Percentiles rank a stretch among this genome's conserved stretches.
phyloP scores from a whole-genome alignment of 805 yeast genomes.

The Lipomyces anomalus region DNA sequence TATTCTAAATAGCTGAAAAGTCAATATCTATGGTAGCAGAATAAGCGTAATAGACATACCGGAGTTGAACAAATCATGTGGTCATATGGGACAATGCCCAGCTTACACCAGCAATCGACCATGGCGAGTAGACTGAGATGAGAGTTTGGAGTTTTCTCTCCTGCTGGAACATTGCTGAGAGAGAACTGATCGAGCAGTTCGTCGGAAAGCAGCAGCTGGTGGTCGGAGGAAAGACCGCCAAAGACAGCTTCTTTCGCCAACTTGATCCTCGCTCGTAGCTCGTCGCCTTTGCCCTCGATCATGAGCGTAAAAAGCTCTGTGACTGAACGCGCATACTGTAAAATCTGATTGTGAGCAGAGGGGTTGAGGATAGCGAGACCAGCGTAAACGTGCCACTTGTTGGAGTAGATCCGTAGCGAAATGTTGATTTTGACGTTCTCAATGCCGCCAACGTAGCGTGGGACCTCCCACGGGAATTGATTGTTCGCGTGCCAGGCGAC shows the following conservation, averaged over 20 bases:
- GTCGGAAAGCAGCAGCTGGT: constrained; percentile 62
- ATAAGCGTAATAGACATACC: no score
- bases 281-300: constrained; percentile 60
- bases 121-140: constrained; percentile 85
- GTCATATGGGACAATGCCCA: constrained; percentile 87
- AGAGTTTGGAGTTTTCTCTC: constrained; percentile 66
- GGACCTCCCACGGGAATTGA: constrained; percentile 84
- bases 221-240: constrained; percentile 46
- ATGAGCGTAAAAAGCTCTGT: constrained; percentile 79
- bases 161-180: constrained; percentile 62
- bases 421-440: constrained; percentile 95
- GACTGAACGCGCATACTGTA: constrained; percentile 80
- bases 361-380: constrained; percentile 96
- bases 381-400: constrained; percentile 97
- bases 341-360: constrained; percentile 83
- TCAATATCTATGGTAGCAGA: not conserved
- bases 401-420: constrained; percentile 81
- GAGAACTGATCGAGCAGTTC: constrained; percentile 80
- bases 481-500: constrained; percentile 81
- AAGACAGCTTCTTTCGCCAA: constrained; percentile 74
- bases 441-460: constrained; percentile 85
- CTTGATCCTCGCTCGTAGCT: constrained; percentile 51
- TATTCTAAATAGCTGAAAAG: constrained; percentile 57
- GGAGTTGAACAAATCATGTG: constrained; percentile 98
- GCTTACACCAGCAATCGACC: constrained; percentile 86